Percentiles rank a stretch among this genome's conserved stretches.
These are phyloP conservation scores for Sporisorium scitamineum DNA, from an alignment of 1,284 basidiomycete genomes.

Conservation along the genomic window DNA sequence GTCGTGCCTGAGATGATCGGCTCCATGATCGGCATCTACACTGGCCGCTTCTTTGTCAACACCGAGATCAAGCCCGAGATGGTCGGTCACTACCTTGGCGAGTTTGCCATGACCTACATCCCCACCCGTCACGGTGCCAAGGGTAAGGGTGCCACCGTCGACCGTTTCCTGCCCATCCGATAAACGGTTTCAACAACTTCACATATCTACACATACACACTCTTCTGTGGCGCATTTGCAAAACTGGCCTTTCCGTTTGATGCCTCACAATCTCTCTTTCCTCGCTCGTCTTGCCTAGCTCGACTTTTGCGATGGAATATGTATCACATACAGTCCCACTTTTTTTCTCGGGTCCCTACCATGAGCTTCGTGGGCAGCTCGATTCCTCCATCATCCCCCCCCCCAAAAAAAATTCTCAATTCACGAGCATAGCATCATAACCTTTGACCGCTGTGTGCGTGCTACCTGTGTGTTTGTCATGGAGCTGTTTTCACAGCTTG, in stretches of 20 bases:
- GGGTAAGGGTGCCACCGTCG: conserved; percentile 91
- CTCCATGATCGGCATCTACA: conserved; percentile 75
- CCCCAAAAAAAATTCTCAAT: conserved; percentile 40
- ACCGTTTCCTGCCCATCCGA: conserved; percentile 76
- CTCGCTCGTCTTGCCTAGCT: background rate
- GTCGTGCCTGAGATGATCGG: conserved; percentile 99
- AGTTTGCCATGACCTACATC: conserved; percentile 87
- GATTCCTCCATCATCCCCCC: conserved; percentile 7
- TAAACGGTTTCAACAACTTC: conserved; percentile 70
- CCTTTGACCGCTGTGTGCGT: background rate
- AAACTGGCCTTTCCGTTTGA: conserved; percentile 19
- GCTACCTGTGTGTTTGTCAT: background rate
- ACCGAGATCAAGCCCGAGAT: conserved; percentile 95
- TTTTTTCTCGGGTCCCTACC: background rate
- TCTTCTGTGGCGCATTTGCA: background rate
- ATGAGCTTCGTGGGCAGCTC: conserved; percentile 34
- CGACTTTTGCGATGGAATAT: background rate
- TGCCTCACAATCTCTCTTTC: background rate
- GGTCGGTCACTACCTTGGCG: conserved; percentile 96
- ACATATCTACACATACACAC: conserved; percentile 5
- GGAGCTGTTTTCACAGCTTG: background rate
- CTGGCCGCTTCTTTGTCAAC: conserved; percentile 79
- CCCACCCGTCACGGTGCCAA: conserved; percentile 99
- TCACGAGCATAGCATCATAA: conserved; percentile 45
- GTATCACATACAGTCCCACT: conserved; percentile 20